phyloP scores from a whole-genome alignment of 352 stramenopile species.

The Phytopythium delawarense region DNA sequence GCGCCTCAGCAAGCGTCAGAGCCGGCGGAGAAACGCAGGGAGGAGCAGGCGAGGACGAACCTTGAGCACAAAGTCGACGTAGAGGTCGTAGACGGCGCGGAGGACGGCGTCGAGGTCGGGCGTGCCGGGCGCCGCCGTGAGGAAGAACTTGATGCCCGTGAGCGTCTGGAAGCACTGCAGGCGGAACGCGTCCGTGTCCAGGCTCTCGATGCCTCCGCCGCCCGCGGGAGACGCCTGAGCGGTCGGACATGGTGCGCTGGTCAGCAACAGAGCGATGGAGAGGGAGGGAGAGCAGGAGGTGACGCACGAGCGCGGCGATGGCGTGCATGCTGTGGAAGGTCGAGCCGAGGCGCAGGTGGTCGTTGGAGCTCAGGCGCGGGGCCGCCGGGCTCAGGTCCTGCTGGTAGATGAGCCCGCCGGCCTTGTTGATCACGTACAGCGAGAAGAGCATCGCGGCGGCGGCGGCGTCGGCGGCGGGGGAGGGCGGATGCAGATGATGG shows the following conservation, averaged over 20 bases:
- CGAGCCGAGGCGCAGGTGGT: slow-evolving; percentile 91
- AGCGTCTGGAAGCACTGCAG: slow-evolving; percentile 92
- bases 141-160: slow-evolving; percentile 93
- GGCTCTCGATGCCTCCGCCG: slow-evolving; percentile 87
- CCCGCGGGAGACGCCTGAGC: slow-evolving; percentile 67
- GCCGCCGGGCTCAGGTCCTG: slow-evolving; percentile 84
- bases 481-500: neutral
- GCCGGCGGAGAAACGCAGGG: neutral
- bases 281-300: too few species aligned
- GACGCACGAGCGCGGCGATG: slow-evolving; percentile 70
- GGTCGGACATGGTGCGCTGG: neutral
- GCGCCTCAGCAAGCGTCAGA: neutral
- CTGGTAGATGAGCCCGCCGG: slow-evolving; percentile 91
- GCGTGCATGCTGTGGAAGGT: slow-evolving; percentile 94
- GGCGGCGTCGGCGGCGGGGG: too few species aligned
- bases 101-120: slow-evolving; percentile 81
- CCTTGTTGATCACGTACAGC: slow-evolving; percentile 94
- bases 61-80: slow-evolving; percentile 95
- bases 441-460: slow-evolving; percentile 80
- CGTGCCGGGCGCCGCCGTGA: slow-evolving; percentile 86
- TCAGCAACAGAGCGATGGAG: neutral
- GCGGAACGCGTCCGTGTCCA: slow-evolving; percentile 91
- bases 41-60: slow-evolving; percentile 16
- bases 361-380: slow-evolving; percentile 88
- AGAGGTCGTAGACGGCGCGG: slow-evolving; percentile 91